Base-by-base conservation (phyloP, 106 monocot species). In the Posidonia australis region DNA sequence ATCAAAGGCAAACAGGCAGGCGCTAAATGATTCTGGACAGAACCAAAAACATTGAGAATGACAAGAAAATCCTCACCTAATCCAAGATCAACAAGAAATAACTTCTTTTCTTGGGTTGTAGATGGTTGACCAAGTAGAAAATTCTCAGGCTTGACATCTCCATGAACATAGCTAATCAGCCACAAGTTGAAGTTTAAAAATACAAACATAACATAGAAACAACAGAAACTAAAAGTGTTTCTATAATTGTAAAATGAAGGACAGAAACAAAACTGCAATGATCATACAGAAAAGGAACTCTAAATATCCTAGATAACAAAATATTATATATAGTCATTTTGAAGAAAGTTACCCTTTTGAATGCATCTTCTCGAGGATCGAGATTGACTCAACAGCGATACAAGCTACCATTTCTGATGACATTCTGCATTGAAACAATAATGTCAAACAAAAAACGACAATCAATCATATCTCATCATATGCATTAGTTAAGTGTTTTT, bases 61-160 rank as follows among this genome's bases (percentile, higher is more conserved):
- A 36, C 36, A 36, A 22, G 51, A 7, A 67, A 10, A 60, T 7
- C 73, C 29, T 57, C 76, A 86, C 94, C 94, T 76, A 94, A 75
- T 16, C 94, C 94, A 67, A 94, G 94, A 77, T 94, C 94, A 77
- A 94, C 84, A 68, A 94, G 86, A 64, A 90, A 94, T 7, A 94
- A 77, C 75, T 67, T 94, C 65, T 90, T 94, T 75, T 94, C 94
- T 42, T 94, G 86, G 48, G 81, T 29, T 63, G 86, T 90, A 10
- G 89, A 83, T 64, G 83, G 76, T 64, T 83, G 83, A 14, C 90
- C 94, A 68, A 94, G 86, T 62, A 94, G 77, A 81, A 94, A 86
- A 67, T 94, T 94, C 60, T 94, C 94, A 45, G 94, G 94, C 66
- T 94, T 94, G 24, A 94, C 90, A 80, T 94, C 94, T 27, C 94